phyloP scores from a whole-genome alignment of 176 grass and related monocot species.

The Aegilops sharonensis region DNA sequence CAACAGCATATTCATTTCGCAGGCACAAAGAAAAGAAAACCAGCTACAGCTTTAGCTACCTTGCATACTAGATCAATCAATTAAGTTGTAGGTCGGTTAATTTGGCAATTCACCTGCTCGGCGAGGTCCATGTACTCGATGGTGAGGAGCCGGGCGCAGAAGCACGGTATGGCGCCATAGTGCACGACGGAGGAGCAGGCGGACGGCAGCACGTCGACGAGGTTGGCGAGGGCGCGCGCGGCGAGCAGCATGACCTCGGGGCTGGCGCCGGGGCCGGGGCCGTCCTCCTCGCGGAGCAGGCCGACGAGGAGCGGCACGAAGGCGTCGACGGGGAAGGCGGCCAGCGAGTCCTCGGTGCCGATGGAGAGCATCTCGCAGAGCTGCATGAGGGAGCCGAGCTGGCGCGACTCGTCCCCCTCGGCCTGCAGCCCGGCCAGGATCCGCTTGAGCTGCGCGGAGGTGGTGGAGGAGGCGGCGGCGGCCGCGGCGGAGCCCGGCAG shows the following conservation, averaged over 20 bases:
- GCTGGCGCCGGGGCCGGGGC: conserved; percentile 46
- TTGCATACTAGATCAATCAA: too few relatives aligned
- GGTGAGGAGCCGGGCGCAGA: conserved; percentile 81
- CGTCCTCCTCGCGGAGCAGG: conserved; percentile 45
- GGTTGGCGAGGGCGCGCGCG: conserved; percentile 71
- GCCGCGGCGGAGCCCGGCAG: conserved; percentile 52
- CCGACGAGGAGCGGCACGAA: conserved; percentile 82
- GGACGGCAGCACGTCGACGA: conserved; percentile 80
- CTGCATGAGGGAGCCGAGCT: conserved; percentile 72
- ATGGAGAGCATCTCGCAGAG: conserved; percentile 97
- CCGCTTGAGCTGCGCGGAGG: conserved; percentile 67
- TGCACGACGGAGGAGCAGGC: conserved; percentile 83
- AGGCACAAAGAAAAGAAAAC: too few relatives aligned
- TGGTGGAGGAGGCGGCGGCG: conserved; percentile 29
- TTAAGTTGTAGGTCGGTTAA: too few relatives aligned
- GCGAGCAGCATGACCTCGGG: conserved; percentile 91
- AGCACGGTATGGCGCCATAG: conserved; percentile 79
- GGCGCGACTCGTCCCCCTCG: conserved; percentile 57
- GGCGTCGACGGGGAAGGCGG: conserved; percentile 75
- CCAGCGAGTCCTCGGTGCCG: conserved; percentile 77
- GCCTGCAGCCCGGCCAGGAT: conserved; percentile 71
- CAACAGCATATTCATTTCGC: not conserved
- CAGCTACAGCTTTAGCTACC: too few relatives aligned
- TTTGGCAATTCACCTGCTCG: conserved; percentile 56
- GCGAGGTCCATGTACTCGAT: conserved; percentile 99